Evolutionary conservation across 2,329 filamentous ascomycete genomes (phyloP).

Genomic region (Penicillium sp.): DNA sequence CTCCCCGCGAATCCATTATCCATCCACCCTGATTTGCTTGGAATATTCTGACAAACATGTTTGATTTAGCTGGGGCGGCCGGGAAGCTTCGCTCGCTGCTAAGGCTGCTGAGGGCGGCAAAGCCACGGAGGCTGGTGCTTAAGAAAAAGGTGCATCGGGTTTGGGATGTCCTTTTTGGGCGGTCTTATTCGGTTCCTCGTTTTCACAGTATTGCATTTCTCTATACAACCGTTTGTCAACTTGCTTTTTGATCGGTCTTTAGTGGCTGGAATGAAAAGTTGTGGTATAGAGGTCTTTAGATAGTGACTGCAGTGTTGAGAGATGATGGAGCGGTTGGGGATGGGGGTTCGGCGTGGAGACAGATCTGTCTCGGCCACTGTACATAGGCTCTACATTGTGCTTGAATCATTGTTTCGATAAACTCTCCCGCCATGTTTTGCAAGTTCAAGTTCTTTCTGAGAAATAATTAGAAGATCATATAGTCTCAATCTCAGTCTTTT

Average conservation of each 20-base stretch:
- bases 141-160: constrained; percentile 14
- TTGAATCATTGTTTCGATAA: constrained; percentile 15
- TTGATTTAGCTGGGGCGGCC: constrained; percentile 45
- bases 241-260: constrained; percentile 5
- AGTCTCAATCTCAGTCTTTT: too few relatives aligned
- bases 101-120: constrained; percentile 35
- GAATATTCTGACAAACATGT: background rate
- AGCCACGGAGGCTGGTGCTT: constrained; percentile 35
- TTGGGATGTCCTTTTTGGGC: constrained; percentile 13
- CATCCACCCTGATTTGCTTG: background rate
- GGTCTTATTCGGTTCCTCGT: constrained; percentile 14
- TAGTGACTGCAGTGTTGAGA: constrained; percentile 9
- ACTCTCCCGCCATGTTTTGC: background rate
- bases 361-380: constrained; percentile 19
- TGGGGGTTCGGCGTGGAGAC: constrained; percentile 3
- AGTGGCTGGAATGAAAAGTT: constrained; percentile 8
- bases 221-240: constrained; percentile 10
- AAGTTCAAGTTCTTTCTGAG: background rate
- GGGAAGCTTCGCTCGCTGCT: constrained; percentile 45
- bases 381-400: constrained; percentile 22
- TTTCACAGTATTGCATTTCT: constrained; percentile 18
- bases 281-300: constrained; percentile 16
- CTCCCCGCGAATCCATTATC: background rate
- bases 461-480: background rate
- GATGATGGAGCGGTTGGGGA: constrained; percentile 10